Percentiles rank a stretch among this genome's conserved stretches.
Evolutionary conservation across 148 eudicot genomes (phyloP).

Genomic region (Beta vulgaris): DNA sequence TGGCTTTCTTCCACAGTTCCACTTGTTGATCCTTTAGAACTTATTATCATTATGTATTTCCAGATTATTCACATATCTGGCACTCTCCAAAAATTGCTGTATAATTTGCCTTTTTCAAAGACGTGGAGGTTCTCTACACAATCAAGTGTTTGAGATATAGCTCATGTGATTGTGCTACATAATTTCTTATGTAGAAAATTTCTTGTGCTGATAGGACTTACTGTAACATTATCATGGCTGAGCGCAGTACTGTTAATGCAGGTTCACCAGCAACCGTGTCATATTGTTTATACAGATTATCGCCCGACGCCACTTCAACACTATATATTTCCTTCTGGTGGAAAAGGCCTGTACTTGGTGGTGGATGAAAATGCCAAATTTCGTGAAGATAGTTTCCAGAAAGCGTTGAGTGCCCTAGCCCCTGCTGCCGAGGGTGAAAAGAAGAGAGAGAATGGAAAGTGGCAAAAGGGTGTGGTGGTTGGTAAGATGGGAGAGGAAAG

Average conservation of each 20-base stretch:
- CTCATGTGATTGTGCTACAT: neutral
- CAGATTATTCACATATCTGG: neutral
- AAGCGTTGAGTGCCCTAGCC: slow-evolving; percentile 89
- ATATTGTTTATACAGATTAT: slow-evolving; percentile 96
- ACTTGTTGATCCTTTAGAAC: neutral
- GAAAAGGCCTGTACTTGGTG: slow-evolving; percentile 87
- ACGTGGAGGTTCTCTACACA: neutral
- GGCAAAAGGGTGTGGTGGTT: slow-evolving; percentile 72
- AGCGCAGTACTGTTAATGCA: slow-evolving; percentile 38
- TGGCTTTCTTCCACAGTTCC: neutral
- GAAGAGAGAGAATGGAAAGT: slow-evolving; percentile 71
- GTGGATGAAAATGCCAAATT: slow-evolving; percentile 96
- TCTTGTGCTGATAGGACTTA: neutral
- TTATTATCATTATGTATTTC: neutral
- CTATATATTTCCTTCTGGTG: slow-evolving; percentile 90
- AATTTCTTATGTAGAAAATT: neutral
- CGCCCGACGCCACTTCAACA: slow-evolving; percentile 99
- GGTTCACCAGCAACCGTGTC: slow-evolving; percentile 99
- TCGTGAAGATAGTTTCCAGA: slow-evolving; percentile 98
- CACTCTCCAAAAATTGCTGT: neutral
- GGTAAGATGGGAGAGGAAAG: slow-evolving; percentile 88
- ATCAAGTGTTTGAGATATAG: neutral
- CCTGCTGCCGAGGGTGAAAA: slow-evolving; percentile 64
- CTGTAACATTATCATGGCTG: slow-evolving; percentile 9
- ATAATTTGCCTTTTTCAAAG: neutral